Evolutionary conservation across 768 basidiomycete genomes (phyloP).

Genomic region (Serendipita sp.): DNA sequence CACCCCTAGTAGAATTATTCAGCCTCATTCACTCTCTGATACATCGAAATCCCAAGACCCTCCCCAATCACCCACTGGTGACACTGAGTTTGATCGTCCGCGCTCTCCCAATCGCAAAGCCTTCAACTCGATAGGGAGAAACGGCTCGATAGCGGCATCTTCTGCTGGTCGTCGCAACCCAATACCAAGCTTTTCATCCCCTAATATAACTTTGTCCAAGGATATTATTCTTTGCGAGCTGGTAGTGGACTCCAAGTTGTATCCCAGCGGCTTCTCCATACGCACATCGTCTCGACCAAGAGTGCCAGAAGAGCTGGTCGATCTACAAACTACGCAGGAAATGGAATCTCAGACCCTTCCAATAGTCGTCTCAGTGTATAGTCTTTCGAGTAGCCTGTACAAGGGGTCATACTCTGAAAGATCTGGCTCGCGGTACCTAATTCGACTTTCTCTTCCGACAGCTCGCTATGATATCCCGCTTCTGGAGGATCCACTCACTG

Average conservation of each 20-base stretch:
- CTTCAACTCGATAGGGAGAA: background rate
- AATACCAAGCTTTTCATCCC: background rate
- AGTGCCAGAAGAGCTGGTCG: constrained; percentile 23
- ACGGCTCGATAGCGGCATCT: background rate
- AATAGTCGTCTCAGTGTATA: constrained; percentile 44
- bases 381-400: constrained; percentile 49
- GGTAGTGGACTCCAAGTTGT: constrained; percentile 66
- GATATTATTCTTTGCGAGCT: constrained; percentile 68
- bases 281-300: constrained; percentile 27
- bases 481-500: constrained; percentile 67
- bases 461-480: constrained; percentile 63
- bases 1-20: constrained; percentile 1
- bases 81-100: background rate
- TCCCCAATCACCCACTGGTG: background rate
- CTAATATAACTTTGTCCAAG: constrained; percentile 16
- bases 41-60: background rate
- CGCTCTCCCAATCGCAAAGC: background rate
- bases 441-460: constrained; percentile 68
- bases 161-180: background rate
- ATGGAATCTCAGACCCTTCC: constrained; percentile 28
- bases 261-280: constrained; percentile 57
- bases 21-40: background rate
- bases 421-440: constrained; percentile 37
- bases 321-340: constrained; percentile 16
- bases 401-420: constrained; percentile 25